Evolutionary conservation across 1,284 basidiomycete species (phyloP).

Genomic region (Albatrellus sp.): DNA sequence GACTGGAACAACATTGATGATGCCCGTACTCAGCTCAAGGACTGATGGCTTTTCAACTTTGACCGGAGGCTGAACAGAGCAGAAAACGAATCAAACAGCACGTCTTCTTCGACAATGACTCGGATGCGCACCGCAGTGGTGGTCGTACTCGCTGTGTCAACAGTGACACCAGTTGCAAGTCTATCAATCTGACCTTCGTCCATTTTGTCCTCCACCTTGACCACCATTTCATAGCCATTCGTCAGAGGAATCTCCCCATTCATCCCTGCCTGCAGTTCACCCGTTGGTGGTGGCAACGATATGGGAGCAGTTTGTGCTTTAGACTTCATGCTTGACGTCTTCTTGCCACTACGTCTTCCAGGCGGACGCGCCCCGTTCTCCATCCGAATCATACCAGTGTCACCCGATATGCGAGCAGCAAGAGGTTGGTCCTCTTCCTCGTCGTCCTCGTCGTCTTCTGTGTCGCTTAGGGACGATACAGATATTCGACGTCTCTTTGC

Average conservation of each 20-base stretch:
- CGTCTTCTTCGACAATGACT: not conserved
- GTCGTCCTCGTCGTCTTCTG: slow-evolving; percentile 27
- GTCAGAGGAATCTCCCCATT: slow-evolving; percentile 24
- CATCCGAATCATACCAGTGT: not conserved
- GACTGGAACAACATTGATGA: slow-evolving; percentile 82
- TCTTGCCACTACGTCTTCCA: slow-evolving; percentile 40
- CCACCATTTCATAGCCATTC: slow-evolving; percentile 37
- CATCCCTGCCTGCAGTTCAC: slow-evolving; percentile 30
- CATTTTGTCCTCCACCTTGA: slow-evolving; percentile 69
- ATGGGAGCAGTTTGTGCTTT: slow-evolving; percentile 41
- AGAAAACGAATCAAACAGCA: slow-evolving; percentile 3
- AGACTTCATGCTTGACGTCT: slow-evolving; percentile 42
- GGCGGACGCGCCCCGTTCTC: slow-evolving; percentile 6
- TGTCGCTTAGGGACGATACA: slow-evolving; percentile 14
- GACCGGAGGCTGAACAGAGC: slow-evolving; percentile 24
- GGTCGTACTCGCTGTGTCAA: slow-evolving; percentile 47
- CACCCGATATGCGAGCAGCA: slow-evolving; percentile 30
- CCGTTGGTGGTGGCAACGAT: slow-evolving; percentile 22
- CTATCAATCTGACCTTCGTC: slow-evolving; percentile 61
- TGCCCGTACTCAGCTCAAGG: slow-evolving; percentile 70
- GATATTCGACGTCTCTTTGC: slow-evolving; percentile 22
- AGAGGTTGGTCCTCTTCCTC: slow-evolving; percentile 55
- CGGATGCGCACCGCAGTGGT: slow-evolving; percentile 31
- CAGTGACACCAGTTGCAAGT: slow-evolving; percentile 68
- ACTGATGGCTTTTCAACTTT: slow-evolving; percentile 71